A percentile compares a stretch with the other conserved stretches of the same genome.
These are phyloP conservation scores for Hyparrhenia diplandra DNA, from an alignment of 176 grass and related monocot genomes.

Conservation along the genomic window DNA sequence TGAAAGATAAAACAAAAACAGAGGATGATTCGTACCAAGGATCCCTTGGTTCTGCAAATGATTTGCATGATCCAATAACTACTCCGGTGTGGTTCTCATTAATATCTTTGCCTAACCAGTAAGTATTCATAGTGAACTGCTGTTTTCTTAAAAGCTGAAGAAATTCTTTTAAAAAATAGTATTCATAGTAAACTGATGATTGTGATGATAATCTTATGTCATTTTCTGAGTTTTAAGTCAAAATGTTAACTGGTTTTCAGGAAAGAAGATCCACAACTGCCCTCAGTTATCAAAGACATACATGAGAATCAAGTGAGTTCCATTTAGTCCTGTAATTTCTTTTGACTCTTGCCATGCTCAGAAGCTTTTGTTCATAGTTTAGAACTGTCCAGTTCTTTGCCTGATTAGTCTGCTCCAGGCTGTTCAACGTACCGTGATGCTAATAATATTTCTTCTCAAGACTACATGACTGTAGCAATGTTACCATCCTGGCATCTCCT, in stretches of 20 bases:
- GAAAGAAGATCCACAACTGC: slow-evolving; percentile 49
- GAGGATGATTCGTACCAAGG: slow-evolving; percentile 26
- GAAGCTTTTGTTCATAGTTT: slow-evolving; percentile 4
- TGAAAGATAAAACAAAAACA: slow-evolving; percentile 28
- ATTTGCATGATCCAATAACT: slow-evolving; percentile 34
- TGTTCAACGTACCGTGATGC: neutral
- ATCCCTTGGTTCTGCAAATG: slow-evolving; percentile 32
- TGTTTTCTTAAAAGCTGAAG: neutral
- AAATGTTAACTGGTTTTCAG: slow-evolving; percentile 75
- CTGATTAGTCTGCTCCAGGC: neutral
- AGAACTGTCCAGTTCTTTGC: neutral
- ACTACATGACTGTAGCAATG: neutral
- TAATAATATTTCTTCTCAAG: neutral
- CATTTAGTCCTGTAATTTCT: neutral
- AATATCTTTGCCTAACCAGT: slow-evolving; percentile 68
- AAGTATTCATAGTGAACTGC: slow-evolving; percentile 11
- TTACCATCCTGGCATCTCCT: neutral
- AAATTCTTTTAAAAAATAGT: neutral
- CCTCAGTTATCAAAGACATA: slow-evolving; percentile 62
- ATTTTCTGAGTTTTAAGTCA: slow-evolving; percentile 2
- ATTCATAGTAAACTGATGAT: slow-evolving; percentile 2
- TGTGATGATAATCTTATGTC: neutral
- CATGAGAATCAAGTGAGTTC: slow-evolving; percentile 83
- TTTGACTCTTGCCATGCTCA: neutral
- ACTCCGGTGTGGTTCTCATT: slow-evolving; percentile 80